These are phyloP conservation scores for Monosporascus sp. DNA, from an alignment of 2,329 filamentous ascomycete species.

Conservation along the genomic window DNA sequence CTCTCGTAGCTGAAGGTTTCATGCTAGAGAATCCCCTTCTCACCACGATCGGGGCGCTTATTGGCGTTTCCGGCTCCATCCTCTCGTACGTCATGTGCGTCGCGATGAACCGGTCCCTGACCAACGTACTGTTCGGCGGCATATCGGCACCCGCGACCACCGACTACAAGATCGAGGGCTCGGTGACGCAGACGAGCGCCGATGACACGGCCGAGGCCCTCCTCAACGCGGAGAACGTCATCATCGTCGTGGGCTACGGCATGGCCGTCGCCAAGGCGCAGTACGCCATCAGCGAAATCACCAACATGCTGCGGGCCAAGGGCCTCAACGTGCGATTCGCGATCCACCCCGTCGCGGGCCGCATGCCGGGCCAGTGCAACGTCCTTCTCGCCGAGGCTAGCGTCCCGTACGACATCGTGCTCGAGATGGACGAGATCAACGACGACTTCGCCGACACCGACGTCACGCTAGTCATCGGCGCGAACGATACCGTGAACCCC, in stretches of 20 bases:
- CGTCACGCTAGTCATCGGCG: constrained; percentile 81
- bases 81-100: constrained; percentile 84
- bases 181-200: constrained; percentile 70
- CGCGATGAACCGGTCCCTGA: constrained; percentile 87
- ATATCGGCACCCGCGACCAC: constrained; percentile 58
- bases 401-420: constrained; percentile 85
- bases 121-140: constrained; percentile 83
- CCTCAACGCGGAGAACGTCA: constrained; percentile 72
- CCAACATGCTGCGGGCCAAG: constrained; percentile 63
- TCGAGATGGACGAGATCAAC: constrained; percentile 96
- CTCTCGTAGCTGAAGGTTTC: constrained; percentile 82
- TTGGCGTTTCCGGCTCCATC: constrained; percentile 84
- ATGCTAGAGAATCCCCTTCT: constrained; percentile 86
- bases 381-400: constrained; percentile 82
- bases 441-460: constrained; percentile 85
- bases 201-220: constrained; percentile 77
- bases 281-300: constrained; percentile 83
- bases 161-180: constrained; percentile 73
- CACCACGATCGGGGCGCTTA: constrained; percentile 79
- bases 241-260: constrained; percentile 86
- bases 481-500: constrained; percentile 89
- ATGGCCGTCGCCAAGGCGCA: constrained; percentile 95
- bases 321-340: constrained; percentile 81
- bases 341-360: constrained; percentile 83
- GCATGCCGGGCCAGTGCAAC: constrained; percentile 93